phyloP scores from a whole-genome alignment of 805 yeast genomes.

The Grigorovia jiainica region DNA sequence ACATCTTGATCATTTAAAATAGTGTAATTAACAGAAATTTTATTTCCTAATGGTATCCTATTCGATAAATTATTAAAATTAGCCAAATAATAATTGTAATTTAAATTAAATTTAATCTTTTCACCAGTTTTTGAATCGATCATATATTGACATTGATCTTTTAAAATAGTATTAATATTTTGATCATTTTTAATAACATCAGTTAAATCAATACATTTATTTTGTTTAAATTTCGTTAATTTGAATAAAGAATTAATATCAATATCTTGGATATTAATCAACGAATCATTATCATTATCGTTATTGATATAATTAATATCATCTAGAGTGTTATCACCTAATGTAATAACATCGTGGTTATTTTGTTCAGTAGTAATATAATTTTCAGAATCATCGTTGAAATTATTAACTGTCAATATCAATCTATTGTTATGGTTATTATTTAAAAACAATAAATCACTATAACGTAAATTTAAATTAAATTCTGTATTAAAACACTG shows the following conservation, averaged over 20 bases:
- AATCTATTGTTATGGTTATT: not conserved
- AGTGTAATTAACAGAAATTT: too few relatives aligned
- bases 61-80: not conserved
- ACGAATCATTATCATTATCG: not conserved
- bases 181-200: not conserved
- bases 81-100: not conserved
- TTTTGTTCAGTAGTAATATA: not conserved
- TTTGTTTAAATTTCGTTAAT: not conserved
- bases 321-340: not conserved
- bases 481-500: too few relatives aligned
- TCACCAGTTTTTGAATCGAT: not conserved
- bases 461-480: not conserved
- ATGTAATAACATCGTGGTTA: not conserved
- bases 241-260: not conserved
- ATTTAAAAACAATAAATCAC: not conserved
- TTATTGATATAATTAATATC: not conserved
- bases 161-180: not conserved
- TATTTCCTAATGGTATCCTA: not conserved
- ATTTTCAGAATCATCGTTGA: too few relatives aligned
- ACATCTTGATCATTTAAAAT: too few relatives aligned
- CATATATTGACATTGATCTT: not conserved
- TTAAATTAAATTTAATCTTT: not conserved
- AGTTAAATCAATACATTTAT: not conserved
- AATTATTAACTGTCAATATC: too few relatives aligned
- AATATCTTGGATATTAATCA: not conserved